Base-by-base conservation (phyloP, 805 yeast genomes). In the Hanseniaspora lachancei region DNA sequence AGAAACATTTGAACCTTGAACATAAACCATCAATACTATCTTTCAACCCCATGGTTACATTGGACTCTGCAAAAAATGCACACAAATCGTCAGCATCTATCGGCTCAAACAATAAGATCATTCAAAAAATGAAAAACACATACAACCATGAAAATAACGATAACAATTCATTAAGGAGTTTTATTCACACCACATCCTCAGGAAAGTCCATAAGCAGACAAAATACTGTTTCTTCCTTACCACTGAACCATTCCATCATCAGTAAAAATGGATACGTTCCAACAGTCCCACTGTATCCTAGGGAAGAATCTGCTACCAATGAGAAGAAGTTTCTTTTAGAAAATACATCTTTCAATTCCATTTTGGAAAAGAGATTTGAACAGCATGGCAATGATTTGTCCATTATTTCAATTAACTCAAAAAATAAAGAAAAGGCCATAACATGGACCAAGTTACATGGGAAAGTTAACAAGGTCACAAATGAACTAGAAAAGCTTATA, bases 391-490 rank as follows among this genome's bases (percentile, higher is more conserved):
- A 79, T 54, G 89, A 86, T 56, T 72, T 75, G 10, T 96, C 97
- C 0, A 74, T 91, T 42, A 69, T 82, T 47, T 77, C 81, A 1
- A 71, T 93, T 15, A 96, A 89, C 64, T 65, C 76, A 3, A 84
- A 79, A 61, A 97, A 96, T 6, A 89, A 87, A 65, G 97, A 89
- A 63, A 72, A 77, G 0, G 71, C 84, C 0, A 84, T 91, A 15
- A 74, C 91, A 0, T 93, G 98, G 98, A 96, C 87, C 57, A 89
- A 87, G 64, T 72, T 93, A 16, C 85, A 87, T 60, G 67, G 82
- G 42, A 79, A 83, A 62, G 84, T 97, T 0, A 95, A 88, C 64
- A 88, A 86, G 63, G 82, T 93, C 9, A 96, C 96, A 0, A 87
- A 65, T 57, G 69, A 65, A 47, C 57, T 68, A 52, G 56, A 53